A percentile compares a stretch with the other conserved stretches of the same genome.
Evolutionary conservation across 2,329 filamentous ascomycete genomes (phyloP).

Genomic region (Neofusicoccum kwambonambiense): DNA sequence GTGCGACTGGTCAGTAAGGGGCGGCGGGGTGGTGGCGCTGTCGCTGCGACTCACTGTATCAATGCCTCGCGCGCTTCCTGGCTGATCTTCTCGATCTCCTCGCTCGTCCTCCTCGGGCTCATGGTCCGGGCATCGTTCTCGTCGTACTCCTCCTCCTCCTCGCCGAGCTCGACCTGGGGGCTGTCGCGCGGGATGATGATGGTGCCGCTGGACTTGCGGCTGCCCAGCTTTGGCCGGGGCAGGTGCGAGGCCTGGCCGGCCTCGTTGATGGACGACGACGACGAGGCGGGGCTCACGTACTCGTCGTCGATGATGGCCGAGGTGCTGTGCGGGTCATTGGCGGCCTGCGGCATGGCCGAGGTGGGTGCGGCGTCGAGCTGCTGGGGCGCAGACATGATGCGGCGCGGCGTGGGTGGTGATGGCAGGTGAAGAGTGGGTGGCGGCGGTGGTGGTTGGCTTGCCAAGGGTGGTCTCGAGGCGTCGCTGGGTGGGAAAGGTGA

Average conservation of each 20-base stretch:
- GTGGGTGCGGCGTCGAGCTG: conserved; percentile 15
- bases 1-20: conserved; percentile 18
- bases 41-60: conserved; percentile 53
- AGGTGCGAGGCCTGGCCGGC: conserved; percentile 8
- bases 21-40: not conserved
- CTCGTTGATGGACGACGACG: conserved; percentile 19
- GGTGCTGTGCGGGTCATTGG: conserved; percentile 16
- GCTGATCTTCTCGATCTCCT: conserved; percentile 84
- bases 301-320: conserved; percentile 19
- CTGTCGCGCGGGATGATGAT: conserved; percentile 79
- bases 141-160: conserved; percentile 74
- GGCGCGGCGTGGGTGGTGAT: not conserved
- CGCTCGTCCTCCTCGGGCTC: conserved; percentile 87
- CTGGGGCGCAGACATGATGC: conserved; percentile 16
- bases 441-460: conserved; percentile 13
- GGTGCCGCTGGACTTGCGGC: conserved; percentile 76
- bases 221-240: conserved; percentile 64
- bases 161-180: conserved; percentile 68
- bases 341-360: conserved; percentile 3
- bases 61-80: conserved; percentile 70
- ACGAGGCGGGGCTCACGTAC: conserved; percentile 18
- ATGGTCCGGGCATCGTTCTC: conserved; percentile 89
- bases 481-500: conserved; percentile 7
- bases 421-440: not conserved
- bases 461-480: not conserved